Evolutionary conservation across 768 basidiomycete species (phyloP).

Genomic region (Boletellus sp.): DNA sequence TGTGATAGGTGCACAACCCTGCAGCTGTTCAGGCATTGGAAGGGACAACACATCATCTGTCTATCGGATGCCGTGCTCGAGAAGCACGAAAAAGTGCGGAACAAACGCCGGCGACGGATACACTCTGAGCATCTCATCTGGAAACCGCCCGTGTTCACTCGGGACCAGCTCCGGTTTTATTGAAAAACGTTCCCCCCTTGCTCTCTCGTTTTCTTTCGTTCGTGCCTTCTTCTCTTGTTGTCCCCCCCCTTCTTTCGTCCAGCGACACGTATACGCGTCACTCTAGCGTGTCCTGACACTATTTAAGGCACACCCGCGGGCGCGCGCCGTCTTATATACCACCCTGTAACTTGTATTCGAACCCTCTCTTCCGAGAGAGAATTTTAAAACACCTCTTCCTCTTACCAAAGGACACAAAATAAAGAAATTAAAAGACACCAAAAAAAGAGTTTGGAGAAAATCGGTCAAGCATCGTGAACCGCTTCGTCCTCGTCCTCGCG

Average conservation of each 20-base stretch:
- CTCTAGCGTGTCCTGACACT: conserved; percentile 15
- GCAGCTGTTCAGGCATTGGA: conserved; percentile 94
- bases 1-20: conserved; percentile 78
- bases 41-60: conserved; percentile 90
- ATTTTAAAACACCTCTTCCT: background rate
- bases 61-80: conserved; percentile 88
- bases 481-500: conserved; percentile 1
- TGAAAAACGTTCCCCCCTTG: conserved; percentile 12
- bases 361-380: background rate
- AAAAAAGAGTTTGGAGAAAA: background rate
- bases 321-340: conserved; percentile 17
- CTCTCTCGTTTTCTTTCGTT: no score
- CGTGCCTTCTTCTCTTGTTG: background rate
- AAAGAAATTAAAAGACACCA: background rate
- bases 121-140: conserved; percentile 78
- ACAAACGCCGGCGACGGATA: conserved; percentile 76
- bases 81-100: conserved; percentile 79
- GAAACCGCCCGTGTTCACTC: conserved; percentile 93
- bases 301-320: conserved; percentile 5
- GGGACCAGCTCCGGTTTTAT: conserved; percentile 79
- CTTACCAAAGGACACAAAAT: background rate
- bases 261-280: background rate
- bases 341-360: conserved; percentile 9
- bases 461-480: conserved; percentile 8
- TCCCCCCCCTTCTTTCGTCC: background rate